These are phyloP conservation scores for Scenedesmus sp. DNA, from an alignment of 163 green algal genomes.

Conservation along the genomic window DNA sequence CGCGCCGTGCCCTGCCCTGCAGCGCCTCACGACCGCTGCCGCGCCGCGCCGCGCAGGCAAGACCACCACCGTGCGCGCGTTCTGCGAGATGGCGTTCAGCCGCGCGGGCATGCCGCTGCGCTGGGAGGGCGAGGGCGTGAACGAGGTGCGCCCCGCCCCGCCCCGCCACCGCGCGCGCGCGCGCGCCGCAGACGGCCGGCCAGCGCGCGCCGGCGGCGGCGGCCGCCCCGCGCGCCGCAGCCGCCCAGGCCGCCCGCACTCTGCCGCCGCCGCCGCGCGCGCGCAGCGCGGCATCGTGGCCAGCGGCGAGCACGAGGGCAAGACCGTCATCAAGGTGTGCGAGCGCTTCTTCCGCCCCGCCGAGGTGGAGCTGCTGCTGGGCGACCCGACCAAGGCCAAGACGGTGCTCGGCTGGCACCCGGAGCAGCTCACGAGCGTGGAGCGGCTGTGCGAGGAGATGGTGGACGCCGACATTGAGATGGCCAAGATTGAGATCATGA, in stretches of 20 bases:
- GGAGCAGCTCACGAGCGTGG: constrained; percentile 53
- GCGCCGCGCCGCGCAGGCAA: constrained; percentile 26
- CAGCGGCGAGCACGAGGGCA: constrained; percentile 48
- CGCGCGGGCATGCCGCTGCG: constrained; percentile 58
- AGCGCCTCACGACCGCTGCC: no score
- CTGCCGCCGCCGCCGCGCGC: no score
- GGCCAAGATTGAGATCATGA: constrained; percentile 46
- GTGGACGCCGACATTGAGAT: constrained; percentile 70
- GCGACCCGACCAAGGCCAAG: constrained; percentile 70
- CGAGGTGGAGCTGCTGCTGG: constrained; percentile 80
- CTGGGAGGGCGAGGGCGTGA: constrained; percentile 61
- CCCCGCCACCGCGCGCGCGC: no score
- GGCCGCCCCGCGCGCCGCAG: no score
- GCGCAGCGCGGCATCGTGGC: constrained; percentile 44
- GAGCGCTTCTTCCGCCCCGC: constrained; percentile 71
- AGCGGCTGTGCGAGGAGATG: constrained; percentile 78
- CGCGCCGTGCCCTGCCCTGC: no score
- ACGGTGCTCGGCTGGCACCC: constrained; percentile 69
- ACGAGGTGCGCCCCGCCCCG: constrained; percentile 38
- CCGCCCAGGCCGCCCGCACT: no score
- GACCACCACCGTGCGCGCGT: constrained; percentile 67
- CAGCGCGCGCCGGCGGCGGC: no score
- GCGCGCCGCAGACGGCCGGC: no score
- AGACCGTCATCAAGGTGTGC: constrained; percentile 66
- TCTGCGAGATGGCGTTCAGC: constrained; percentile 67